These are phyloP conservation scores for Alternaria tenuissima DNA, from an alignment of 2,329 filamentous ascomycete species.

Conservation along the genomic window DNA sequence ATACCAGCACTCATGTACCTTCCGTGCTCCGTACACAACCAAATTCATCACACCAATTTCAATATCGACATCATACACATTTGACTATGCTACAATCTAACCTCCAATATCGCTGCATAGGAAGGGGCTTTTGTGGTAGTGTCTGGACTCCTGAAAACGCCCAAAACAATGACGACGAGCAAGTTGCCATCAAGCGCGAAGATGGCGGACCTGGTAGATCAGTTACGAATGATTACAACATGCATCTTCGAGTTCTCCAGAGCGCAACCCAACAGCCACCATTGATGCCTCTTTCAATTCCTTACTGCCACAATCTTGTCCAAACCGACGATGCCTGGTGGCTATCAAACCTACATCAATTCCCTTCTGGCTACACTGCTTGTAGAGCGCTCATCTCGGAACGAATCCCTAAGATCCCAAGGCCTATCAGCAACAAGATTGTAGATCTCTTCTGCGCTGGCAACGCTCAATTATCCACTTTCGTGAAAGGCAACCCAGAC, in stretches of 20 bases:
- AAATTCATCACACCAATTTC: not conserved
- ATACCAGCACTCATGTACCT: not conserved
- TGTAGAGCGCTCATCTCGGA: slow-evolving; percentile 21
- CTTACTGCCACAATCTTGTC: slow-evolving; percentile 19
- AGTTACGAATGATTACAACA: slow-evolving; percentile 27
- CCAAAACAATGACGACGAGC: not conserved
- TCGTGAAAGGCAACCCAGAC: slow-evolving; percentile 24
- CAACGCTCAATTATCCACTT: slow-evolving; percentile 11
- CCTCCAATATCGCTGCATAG: slow-evolving; percentile 22
- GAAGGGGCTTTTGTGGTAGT: slow-evolving; percentile 29
- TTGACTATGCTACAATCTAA: not conserved
- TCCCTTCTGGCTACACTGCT: slow-evolving; percentile 22
- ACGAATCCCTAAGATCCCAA: slow-evolving; percentile 21
- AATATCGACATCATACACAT: not conserved
- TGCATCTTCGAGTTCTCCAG: slow-evolving; percentile 19
- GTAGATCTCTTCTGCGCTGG: slow-evolving; percentile 23
- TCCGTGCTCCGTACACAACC: not conserved
- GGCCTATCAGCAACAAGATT: slow-evolving; percentile 19
- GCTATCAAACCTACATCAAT: slow-evolving; percentile 9
- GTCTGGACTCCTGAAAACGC: slow-evolving; percentile 22
- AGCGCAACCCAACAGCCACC: slow-evolving; percentile 7
- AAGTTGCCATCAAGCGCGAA: slow-evolving; percentile 27
- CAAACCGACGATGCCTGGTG: slow-evolving; percentile 19
- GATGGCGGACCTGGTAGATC: slow-evolving; percentile 28
- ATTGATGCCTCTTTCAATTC: slow-evolving; percentile 10